phyloP scores from a whole-genome alignment of 2,329 filamentous ascomycete species.

The Aspergillus tubingensis region DNA sequence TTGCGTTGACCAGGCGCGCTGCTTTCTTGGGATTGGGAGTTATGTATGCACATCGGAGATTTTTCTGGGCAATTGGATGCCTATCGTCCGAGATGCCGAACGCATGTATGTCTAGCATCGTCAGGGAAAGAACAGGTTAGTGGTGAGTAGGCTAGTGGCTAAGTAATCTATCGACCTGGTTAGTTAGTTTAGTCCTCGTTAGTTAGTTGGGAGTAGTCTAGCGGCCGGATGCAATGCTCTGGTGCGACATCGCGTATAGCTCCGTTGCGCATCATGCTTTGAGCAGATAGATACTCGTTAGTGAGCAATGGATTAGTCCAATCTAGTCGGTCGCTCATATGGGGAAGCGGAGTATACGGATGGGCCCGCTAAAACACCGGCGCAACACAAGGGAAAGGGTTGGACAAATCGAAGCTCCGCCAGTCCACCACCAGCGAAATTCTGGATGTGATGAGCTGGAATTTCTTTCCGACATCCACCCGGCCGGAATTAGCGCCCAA shows the following conservation, averaged over 20 bases:
- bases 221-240: background rate
- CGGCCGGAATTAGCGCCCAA: background rate
- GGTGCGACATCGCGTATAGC: background rate
- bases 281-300: background rate
- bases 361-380: background rate
- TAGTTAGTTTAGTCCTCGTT: too few relatives aligned
- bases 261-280: background rate
- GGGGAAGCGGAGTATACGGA: background rate
- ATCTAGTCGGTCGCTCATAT: background rate
- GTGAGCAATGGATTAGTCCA: background rate
- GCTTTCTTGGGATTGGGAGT: background rate
- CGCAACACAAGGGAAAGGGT: background rate
- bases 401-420: background rate
- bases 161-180: background rate
- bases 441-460: background rate
- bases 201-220: too few relatives aligned
- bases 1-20: background rate
- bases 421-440: background rate
- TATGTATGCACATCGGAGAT: slow-evolving; percentile 21
- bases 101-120: slow-evolving; percentile 18
- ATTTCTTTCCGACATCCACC: background rate
- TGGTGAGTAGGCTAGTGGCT: background rate
- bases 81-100: slow-evolving; percentile 9
- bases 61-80: slow-evolving; percentile 10
- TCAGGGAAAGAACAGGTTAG: background rate